These are phyloP conservation scores for Pharnaceum exiguum DNA, from an alignment of 148 eudicot species.

Conservation along the genomic window DNA sequence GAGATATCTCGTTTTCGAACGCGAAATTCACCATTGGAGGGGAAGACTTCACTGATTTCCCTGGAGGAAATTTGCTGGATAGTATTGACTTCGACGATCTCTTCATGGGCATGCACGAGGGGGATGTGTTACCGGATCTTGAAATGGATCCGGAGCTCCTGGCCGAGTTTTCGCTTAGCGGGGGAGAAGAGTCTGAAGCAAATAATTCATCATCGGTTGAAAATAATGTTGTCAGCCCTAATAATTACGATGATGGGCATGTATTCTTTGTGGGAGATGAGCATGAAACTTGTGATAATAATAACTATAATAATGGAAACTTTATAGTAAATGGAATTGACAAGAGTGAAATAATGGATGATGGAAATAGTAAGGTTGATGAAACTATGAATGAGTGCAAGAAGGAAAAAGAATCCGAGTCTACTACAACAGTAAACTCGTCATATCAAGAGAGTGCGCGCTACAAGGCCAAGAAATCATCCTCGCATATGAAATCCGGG, in stretches of 20 bases:
- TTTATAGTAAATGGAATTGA: background rate
- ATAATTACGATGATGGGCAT: slow-evolving; percentile 15
- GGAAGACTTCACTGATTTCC: slow-evolving; percentile 35
- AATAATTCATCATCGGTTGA: slow-evolving; percentile 23
- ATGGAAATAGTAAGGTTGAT: background rate
- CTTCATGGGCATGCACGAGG: slow-evolving; percentile 34
- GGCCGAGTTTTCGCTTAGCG: slow-evolving; percentile 31
- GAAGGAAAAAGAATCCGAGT: slow-evolving; percentile 1
- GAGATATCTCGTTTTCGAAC: slow-evolving; percentile 8
- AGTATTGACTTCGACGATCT: slow-evolving; percentile 56
- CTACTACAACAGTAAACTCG: background rate
- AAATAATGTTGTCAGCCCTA: slow-evolving; percentile 19
- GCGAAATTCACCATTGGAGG: slow-evolving; percentile 14
- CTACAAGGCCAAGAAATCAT: slow-evolving; percentile 20
- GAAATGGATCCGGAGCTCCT: slow-evolving; percentile 39
- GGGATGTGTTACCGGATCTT: slow-evolving; percentile 33
- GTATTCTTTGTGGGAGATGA: slow-evolving; percentile 3
- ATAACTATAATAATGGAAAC: background rate
- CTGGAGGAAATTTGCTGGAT: slow-evolving; percentile 32
- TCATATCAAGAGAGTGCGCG: slow-evolving; percentile 11
- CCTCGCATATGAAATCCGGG: slow-evolving; percentile 10
- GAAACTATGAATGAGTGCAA: slow-evolving; percentile 13
- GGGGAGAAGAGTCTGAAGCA: slow-evolving; percentile 19
- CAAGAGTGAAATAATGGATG: background rate
- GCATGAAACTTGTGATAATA: slow-evolving; percentile 2